These are phyloP conservation scores for Cutaneotrichosporon sp. DNA, from an alignment of 1,284 basidiomycete species.

Conservation along the genomic window DNA sequence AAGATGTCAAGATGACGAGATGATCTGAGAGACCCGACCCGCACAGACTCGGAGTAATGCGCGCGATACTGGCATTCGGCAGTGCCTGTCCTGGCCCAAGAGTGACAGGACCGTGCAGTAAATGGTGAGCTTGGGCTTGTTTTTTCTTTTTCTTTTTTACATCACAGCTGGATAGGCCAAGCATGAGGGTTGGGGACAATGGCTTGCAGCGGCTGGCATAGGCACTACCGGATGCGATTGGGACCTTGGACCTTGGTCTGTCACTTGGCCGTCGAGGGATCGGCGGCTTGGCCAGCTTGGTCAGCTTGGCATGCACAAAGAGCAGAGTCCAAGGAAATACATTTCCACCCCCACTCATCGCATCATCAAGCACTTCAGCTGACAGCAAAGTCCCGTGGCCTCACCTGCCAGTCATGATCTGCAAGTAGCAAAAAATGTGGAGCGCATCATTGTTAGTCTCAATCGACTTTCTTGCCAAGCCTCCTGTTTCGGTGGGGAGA, in stretches of 20 bases:
- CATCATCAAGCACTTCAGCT: not conserved
- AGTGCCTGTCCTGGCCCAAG: conserved; percentile 8
- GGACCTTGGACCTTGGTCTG: not conserved
- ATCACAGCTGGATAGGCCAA: not conserved
- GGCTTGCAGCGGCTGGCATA: not conserved
- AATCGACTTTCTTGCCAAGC: not conserved
- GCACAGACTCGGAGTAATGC: not conserved
- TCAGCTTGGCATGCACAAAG: not conserved
- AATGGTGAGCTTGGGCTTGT: not conserved
- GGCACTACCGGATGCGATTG: not conserved
- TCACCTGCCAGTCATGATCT: not conserved
- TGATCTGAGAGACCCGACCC: not conserved
- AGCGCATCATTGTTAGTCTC: not conserved
- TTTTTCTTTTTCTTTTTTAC: not conserved
- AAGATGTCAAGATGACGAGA: not conserved
- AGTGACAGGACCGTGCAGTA: not conserved
- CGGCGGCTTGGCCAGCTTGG: not conserved
- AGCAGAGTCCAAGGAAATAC: not conserved
- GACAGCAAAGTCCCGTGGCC: not conserved
- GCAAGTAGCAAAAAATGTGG: not conserved
- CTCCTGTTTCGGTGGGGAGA: not conserved
- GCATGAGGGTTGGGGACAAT: not conserved
- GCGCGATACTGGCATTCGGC: not conserved
- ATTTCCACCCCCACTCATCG: not conserved
- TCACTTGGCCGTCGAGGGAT: not conserved